Percentiles rank a stretch among this genome's conserved stretches.
These are phyloP conservation scores for Aquilaria yunnanensis DNA, from an alignment of 345 rosid genomes.

Conservation along the genomic window DNA sequence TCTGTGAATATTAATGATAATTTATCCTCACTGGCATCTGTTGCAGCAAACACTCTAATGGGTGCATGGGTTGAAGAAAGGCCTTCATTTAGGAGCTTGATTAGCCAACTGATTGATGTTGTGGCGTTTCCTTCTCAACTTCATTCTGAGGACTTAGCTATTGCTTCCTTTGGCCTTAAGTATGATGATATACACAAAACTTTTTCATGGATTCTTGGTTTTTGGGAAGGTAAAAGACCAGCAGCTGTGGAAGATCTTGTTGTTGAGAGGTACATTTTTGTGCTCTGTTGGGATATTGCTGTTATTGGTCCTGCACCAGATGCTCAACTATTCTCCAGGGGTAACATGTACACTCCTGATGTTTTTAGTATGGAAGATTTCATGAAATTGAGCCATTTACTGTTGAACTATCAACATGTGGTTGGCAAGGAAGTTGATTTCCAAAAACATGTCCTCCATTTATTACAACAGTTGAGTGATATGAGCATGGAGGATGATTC, in stretches of 20 bases:
- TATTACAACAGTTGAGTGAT: constrained; percentile 41
- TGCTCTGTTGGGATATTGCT: constrained; percentile 80
- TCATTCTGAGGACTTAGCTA: constrained; percentile 38
- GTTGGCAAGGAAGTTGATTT: constrained; percentile 30
- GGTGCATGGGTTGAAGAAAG: constrained; percentile 58
- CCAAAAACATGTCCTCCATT: constrained; percentile 37
- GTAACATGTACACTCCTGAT: constrained; percentile 36
- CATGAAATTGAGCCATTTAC: constrained; percentile 52
- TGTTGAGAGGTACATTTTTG: constrained; percentile 81
- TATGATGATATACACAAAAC: constrained; percentile 43
- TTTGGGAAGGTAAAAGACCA: constrained; percentile 78
- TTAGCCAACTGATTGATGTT: constrained; percentile 66
- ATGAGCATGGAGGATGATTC: constrained; percentile 32
- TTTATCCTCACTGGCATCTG: constrained; percentile 63
- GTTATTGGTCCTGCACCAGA: constrained; percentile 25
- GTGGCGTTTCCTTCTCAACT: constrained; percentile 51
- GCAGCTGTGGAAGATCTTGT: constrained; percentile 67
- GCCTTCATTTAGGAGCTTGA: constrained; percentile 37
- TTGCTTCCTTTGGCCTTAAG: constrained; percentile 43
- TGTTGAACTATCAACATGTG: constrained; percentile 38
- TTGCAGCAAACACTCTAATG: constrained; percentile 43
- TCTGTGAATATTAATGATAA: constrained; percentile 37
- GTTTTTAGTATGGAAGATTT: constrained; percentile 37
- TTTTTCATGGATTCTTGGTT: constrained; percentile 58
- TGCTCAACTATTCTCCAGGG: constrained; percentile 30